Evolutionary conservation across 1,284 basidiomycete species (phyloP).

Genomic region (Austroboletus niveus): DNA sequence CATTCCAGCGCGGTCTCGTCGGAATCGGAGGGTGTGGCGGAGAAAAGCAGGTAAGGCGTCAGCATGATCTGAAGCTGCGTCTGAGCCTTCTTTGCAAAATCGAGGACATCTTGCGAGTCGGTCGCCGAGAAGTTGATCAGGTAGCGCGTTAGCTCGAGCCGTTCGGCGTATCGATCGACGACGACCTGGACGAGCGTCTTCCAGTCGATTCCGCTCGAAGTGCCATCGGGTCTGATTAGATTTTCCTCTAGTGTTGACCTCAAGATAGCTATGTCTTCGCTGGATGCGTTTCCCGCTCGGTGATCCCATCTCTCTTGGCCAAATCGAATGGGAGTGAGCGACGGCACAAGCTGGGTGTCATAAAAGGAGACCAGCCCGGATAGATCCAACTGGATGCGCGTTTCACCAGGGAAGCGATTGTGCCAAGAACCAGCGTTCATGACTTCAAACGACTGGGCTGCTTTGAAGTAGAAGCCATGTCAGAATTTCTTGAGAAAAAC

Average conservation of each 20-base stretch:
- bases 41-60: constrained; percentile 22
- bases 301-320: constrained; percentile 30
- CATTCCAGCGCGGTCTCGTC: constrained; percentile 15
- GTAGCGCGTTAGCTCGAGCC: constrained; percentile 40
- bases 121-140: constrained; percentile 31
- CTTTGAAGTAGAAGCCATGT: background rate
- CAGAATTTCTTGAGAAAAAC: background rate
- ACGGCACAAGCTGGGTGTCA: constrained; percentile 31
- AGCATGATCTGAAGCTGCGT: constrained; percentile 24
- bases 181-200: constrained; percentile 38
- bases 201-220: constrained; percentile 45
- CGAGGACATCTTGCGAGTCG: constrained; percentile 4
- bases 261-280: constrained; percentile 15
- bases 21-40: constrained; percentile 2
- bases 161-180: constrained; percentile 41
- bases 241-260: constrained; percentile 23
- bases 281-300: constrained; percentile 30
- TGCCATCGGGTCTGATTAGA: constrained; percentile 13
- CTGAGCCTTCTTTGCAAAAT: constrained; percentile 18
- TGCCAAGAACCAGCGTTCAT: constrained; percentile 35
- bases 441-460: constrained; percentile 10
- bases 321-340: constrained; percentile 25
- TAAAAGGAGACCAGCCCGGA: constrained; percentile 35
- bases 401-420: constrained; percentile 37
- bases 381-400: constrained; percentile 35